A percentile compares a stretch with the other conserved stretches of the same genome.
These are phyloP conservation scores for Babesia ovata DNA, from an alignment of 169 alveolate genomes.

Conservation along the genomic window DNA sequence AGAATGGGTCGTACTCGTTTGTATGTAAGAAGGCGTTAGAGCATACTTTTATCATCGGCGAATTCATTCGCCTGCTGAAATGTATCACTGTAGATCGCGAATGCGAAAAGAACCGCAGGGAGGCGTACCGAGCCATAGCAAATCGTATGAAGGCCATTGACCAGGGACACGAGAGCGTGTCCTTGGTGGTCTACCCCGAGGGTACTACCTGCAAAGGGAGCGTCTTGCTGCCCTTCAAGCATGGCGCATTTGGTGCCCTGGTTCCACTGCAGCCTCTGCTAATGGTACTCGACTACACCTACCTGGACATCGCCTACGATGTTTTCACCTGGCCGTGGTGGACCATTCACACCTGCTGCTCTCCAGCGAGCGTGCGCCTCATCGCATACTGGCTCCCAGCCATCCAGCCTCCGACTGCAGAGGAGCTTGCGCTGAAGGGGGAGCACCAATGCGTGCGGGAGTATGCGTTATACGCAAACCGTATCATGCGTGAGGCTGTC, in stretches of 20 bases:
- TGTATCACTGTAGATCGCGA: constrained; percentile 20
- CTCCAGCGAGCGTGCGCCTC: background rate
- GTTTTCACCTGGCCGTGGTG: constrained; percentile 21
- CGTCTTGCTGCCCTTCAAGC: constrained; percentile 23
- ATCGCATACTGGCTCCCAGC: constrained; percentile 35
- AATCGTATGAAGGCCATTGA: constrained; percentile 9
- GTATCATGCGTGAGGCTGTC: constrained; percentile 28
- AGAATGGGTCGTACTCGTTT: constrained; percentile 16
- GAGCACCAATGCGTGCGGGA: background rate
- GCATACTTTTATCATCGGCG: background rate
- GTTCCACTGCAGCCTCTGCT: constrained; percentile 21
- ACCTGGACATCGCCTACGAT: constrained; percentile 16
- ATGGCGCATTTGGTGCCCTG: constrained; percentile 35
- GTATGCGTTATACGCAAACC: background rate
- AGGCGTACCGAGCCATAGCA: background rate
- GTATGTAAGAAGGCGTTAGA: constrained; percentile 16
- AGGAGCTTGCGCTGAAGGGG: constrained; percentile 14
- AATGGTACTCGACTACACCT: constrained; percentile 17
- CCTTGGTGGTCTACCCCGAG: constrained; percentile 28
- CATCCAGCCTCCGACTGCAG: constrained; percentile 20
- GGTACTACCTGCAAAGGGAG: constrained; percentile 19
- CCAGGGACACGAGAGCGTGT: background rate
- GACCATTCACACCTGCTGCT: constrained; percentile 5
- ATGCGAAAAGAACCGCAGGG: background rate
- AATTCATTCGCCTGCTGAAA: constrained; percentile 9